These are phyloP conservation scores for Smittium culicis DNA, from an alignment of 371 early-diverging fungal genomes.

Conservation along the genomic window DNA sequence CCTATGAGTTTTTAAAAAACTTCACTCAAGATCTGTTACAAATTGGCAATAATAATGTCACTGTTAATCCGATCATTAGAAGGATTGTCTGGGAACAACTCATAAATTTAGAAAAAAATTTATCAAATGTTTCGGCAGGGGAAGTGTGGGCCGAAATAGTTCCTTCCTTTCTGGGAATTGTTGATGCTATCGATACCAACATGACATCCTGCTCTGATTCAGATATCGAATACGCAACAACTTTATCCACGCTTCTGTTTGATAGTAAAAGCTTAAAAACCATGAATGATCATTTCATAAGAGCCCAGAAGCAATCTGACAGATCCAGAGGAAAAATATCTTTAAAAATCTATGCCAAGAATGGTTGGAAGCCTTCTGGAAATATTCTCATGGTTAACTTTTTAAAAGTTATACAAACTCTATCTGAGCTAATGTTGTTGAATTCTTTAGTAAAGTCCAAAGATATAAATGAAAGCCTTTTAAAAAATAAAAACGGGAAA, in stretches of 20 bases:
- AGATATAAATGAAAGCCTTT: neutral
- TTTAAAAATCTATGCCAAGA: slow-evolving; percentile 1
- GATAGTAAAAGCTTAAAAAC: neutral
- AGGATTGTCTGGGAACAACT: neutral
- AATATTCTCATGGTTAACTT: neutral
- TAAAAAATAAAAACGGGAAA: no score
- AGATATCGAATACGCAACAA: neutral
- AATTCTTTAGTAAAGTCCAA: neutral
- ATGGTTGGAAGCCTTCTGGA: slow-evolving; percentile 6
- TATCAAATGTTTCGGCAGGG: neutral
- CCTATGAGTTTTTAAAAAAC: slow-evolving; percentile 5
- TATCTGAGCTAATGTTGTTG: neutral
- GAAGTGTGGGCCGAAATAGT: slow-evolving; percentile 4
- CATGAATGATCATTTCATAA: neutral
- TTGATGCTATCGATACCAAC: neutral
- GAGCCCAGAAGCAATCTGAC: neutral
- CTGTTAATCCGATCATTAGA: neutral
- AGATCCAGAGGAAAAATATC: neutral
- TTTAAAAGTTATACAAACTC: neutral
- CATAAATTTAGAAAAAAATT: neutral
- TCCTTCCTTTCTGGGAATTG: slow-evolving; percentile 2
- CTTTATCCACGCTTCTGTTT: neutral
- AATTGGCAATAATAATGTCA: neutral
- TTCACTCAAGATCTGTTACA: neutral
- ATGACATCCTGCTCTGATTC: neutral